Percentiles rank a stretch among this genome's conserved stretches.
Evolutionary conservation across 495 filamentous ascomycete genomes (phyloP).

Genomic region (Podospora pseudocomata): DNA sequence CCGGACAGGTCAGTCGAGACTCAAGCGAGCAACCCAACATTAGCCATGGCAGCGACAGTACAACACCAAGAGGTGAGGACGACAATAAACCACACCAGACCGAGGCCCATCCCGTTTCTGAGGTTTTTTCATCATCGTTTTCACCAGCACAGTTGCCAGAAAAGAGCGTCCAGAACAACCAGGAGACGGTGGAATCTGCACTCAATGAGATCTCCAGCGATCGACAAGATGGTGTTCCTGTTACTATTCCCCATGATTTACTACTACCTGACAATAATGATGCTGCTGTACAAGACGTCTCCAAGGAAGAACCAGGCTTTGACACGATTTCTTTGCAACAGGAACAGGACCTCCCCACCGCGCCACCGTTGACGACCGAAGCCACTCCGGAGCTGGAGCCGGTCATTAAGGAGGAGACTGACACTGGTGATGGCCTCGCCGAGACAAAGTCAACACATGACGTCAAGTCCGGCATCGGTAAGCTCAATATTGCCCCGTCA

Average conservation of each 20-base stretch:
- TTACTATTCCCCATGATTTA: slow-evolving; percentile 16
- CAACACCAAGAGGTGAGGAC: slow-evolving; percentile 27
- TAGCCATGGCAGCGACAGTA: slow-evolving; percentile 7
- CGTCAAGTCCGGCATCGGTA: background rate
- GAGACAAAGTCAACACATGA: background rate
- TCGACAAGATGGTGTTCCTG: background rate
- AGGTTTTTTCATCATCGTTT: slow-evolving; percentile 10
- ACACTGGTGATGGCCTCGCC: slow-evolving; percentile 7
- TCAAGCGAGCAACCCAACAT: slow-evolving; percentile 3
- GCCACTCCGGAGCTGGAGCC: background rate
- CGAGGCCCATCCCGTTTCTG: slow-evolving; percentile 19
- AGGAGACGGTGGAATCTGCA: background rate
- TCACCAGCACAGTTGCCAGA: background rate
- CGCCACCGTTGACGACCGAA: slow-evolving; percentile 5
- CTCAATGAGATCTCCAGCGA: background rate
- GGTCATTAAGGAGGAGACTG: slow-evolving; percentile 3
- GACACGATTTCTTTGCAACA: slow-evolving; percentile 12
- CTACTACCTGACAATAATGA: slow-evolving; percentile 11
- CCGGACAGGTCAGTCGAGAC: slow-evolving; percentile 9
- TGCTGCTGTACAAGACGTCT: background rate
- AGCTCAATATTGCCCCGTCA: background rate
- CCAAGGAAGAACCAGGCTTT: slow-evolving; percentile 19
- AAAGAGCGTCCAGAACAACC: background rate
- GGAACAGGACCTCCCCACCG: slow-evolving; percentile 7
- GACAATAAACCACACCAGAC: slow-evolving; percentile 17